phyloP scores from a whole-genome alignment of 225 moss, liverwort and hornwort species.

The Asterella californica region DNA sequence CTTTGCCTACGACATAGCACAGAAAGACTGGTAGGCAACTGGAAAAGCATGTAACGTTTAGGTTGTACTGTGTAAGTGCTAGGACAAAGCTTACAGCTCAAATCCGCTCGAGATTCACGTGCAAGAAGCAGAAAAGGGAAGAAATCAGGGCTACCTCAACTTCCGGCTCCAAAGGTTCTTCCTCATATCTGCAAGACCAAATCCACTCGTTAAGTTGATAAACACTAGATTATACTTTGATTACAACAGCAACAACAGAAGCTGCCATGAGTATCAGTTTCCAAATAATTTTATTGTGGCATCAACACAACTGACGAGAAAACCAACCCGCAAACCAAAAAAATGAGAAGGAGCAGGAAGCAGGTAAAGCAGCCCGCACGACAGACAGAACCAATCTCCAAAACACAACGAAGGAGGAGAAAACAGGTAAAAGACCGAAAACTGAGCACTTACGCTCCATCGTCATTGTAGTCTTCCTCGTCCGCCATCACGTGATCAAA shows the following conservation, averaged over 20 bases:
- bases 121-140: not conserved
- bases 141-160: conserved; percentile 47
- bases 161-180: conserved; percentile 93
- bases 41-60: no score
- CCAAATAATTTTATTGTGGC: not conserved
- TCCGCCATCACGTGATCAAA: conserved; percentile 60
- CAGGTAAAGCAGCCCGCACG: not conserved
- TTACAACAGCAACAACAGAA: not conserved
- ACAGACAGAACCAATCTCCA: not conserved
- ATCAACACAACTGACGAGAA: not conserved
- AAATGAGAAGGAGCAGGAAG: not conserved
- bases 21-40: no score
- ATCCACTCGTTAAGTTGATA: not conserved
- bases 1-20: no score
- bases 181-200: conserved; percentile 56
- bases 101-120: no score
- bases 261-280: not conserved
- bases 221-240: not conserved
- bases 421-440: not conserved
- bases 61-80: no score
- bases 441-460: conserved; percentile 57
- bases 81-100: no score
- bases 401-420: not conserved
- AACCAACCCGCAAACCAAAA: not conserved
- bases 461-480: conserved; percentile 93